These are phyloP conservation scores for Nakazawaea ambrosiae DNA, from an alignment of 805 yeast species.

Conservation along the genomic window DNA sequence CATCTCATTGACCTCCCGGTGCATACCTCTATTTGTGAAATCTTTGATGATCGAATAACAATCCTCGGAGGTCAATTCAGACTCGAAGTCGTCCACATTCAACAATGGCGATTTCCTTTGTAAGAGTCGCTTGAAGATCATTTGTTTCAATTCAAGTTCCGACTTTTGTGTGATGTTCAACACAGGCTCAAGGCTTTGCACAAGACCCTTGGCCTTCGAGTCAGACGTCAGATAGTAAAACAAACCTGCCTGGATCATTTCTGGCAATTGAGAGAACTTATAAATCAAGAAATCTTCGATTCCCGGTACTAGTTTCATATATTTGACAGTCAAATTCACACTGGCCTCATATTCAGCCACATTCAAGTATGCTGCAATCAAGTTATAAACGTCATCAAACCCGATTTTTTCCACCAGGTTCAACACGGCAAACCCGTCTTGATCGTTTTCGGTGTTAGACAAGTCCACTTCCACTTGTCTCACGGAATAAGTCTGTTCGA, in stretches of 20 bases:
- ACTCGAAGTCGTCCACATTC: neutral
- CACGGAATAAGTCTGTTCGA: slow-evolving; percentile 2
- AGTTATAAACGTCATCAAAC: slow-evolving; percentile 5
- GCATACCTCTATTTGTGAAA: slow-evolving; percentile 6
- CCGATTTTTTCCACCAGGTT: slow-evolving; percentile 1
- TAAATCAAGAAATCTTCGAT: slow-evolving; percentile 2
- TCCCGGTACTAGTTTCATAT: slow-evolving; percentile 1
- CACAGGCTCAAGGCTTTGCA: neutral
- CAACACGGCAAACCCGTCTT: slow-evolving; percentile 1
- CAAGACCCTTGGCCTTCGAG: neutral
- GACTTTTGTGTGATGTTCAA: slow-evolving; percentile 3
- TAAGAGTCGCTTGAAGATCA: slow-evolving; percentile 6
- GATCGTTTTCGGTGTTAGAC: neutral
- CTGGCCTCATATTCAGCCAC: slow-evolving; percentile 1
- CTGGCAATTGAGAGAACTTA: slow-evolving; percentile 3
- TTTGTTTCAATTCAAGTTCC: slow-evolving; percentile 9
- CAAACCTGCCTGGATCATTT: slow-evolving; percentile 4
- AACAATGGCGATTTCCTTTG: slow-evolving; percentile 8
- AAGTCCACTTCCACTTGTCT: neutral
- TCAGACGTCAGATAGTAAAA: neutral
- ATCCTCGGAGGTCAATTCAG: slow-evolving; percentile 3
- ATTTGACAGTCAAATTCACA: slow-evolving; percentile 3
- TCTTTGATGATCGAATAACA: slow-evolving; percentile 7
- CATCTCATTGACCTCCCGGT: slow-evolving; percentile 5
- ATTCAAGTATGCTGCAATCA: slow-evolving; percentile 2